Conservation (phyloP, 2,329 filamentous ascomycete genomes). For the Shiraia sp. region DNA sequence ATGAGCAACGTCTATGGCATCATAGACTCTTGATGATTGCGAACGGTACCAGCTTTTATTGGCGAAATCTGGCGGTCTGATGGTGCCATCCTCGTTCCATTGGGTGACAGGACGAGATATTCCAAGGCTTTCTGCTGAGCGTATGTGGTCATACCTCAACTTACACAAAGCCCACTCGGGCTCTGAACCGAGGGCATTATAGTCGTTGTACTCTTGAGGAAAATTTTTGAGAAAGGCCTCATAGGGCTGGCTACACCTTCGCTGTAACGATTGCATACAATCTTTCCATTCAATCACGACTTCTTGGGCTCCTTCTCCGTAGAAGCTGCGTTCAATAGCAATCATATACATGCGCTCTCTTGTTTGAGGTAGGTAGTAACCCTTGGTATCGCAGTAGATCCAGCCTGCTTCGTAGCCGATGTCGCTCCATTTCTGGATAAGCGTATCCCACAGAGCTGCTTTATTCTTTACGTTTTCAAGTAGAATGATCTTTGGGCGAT, state of each 20-base stretch:
- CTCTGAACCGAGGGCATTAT: conserved; percentile 24
- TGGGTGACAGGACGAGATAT: conserved; percentile 61
- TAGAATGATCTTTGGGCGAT: conserved; percentile 66
- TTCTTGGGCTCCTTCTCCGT: conserved; percentile 13
- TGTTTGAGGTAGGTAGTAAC: conserved; percentile 75
- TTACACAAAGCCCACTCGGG: conserved; percentile 62
- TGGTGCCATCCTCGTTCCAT: conserved; percentile 60
- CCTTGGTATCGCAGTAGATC: conserved; percentile 65
- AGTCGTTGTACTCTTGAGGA: conserved; percentile 56
- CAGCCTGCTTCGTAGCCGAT: conserved; percentile 61
- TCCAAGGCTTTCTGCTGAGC: conserved; percentile 57
- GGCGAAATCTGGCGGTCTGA: conserved; percentile 59
- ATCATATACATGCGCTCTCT: conserved; percentile 51
- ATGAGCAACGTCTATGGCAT: conserved; percentile 67
- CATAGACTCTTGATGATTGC: conserved; percentile 64
- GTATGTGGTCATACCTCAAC: conserved; percentile 61
- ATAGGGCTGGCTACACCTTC: conserved; percentile 64
- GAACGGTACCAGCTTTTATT: conserved; percentile 55
- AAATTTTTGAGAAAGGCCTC: conserved; percentile 63
- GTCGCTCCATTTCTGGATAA: conserved; percentile 50
- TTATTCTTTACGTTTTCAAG: conserved; percentile 68
- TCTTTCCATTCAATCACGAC: conserved; percentile 47
- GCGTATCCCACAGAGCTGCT: conserved; percentile 61
- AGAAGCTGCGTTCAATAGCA: conserved; percentile 42
- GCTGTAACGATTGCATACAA: conserved; percentile 54